Conservation (phyloP, 2,329 filamentous ascomycete genomes). For the Cladorrhinum sp. region DNA sequence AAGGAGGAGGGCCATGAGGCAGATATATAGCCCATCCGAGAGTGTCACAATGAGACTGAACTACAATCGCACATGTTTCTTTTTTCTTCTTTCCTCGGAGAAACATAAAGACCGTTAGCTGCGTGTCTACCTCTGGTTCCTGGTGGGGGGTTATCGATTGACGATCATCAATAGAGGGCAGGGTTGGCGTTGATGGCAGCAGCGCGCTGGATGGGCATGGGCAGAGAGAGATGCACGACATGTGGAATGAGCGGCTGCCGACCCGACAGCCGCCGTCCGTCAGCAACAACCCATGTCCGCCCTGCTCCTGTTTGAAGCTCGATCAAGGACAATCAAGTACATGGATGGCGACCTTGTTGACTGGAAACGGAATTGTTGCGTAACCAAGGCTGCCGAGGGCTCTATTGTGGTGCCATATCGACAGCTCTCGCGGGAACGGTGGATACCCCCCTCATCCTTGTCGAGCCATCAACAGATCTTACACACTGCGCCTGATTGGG, state of each 20-base stretch:
- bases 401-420: not conserved
- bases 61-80: not conserved
- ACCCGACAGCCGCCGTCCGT: not conserved
- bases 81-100: not conserved
- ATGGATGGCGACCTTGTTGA: not conserved
- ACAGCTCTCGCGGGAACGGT: not conserved
- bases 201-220: not conserved
- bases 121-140: not conserved
- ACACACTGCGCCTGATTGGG: not conserved
- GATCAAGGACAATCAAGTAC: not conserved
- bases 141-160: not conserved
- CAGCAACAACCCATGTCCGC: not conserved
- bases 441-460: not conserved
- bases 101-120: not conserved
- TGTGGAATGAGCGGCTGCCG: not conserved
- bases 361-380: not conserved
- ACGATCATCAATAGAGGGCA: not conserved
- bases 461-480: not conserved
- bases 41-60: not conserved
- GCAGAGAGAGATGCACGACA: not conserved
- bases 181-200: not conserved
- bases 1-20: not conserved
- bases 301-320: not conserved
- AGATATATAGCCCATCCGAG: not conserved
- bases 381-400: not conserved